Conservation (phyloP, 768 basidiomycete species). For the Phanerochaete carnosa region DNA sequence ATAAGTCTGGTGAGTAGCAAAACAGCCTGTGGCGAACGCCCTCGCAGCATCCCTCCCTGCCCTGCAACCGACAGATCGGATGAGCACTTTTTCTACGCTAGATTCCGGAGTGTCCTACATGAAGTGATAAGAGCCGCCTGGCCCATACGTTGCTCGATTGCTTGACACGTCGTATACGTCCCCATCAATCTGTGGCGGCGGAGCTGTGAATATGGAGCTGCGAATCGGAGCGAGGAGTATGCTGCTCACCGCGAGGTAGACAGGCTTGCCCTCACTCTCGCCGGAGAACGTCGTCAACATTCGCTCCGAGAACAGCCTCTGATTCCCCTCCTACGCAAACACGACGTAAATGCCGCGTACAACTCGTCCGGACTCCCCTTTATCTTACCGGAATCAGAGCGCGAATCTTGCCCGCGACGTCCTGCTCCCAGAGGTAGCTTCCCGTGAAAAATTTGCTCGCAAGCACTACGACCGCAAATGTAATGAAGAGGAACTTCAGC, state of each 20-base stretch:
- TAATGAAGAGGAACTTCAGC: constrained; percentile 64
- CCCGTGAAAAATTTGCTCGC: constrained; percentile 84
- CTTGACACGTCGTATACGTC: constrained; percentile 91
- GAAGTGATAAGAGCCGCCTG: constrained; percentile 79
- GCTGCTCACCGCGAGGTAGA: constrained; percentile 78
- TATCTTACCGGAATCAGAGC: constrained; percentile 18
- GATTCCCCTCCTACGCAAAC: constrained; percentile 42
- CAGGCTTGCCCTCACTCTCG: constrained; percentile 52
- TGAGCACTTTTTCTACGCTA: constrained; percentile 1
- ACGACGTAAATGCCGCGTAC: constrained; percentile 6
- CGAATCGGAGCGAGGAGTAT: background rate
- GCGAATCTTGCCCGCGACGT: constrained; percentile 18
- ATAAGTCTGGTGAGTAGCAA: constrained; percentile 85
- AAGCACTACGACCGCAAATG: constrained; percentile 50
- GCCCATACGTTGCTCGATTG: constrained; percentile 75
- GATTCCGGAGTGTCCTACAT: constrained; percentile 42
- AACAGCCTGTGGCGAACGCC: constrained; percentile 93
- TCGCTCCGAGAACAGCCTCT: constrained; percentile 73
- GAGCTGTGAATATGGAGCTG: background rate
- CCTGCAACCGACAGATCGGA: constrained; percentile 31
- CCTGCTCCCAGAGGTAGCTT: constrained; percentile 82
- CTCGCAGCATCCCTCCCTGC: constrained; percentile 88
- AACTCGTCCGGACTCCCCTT: background rate
- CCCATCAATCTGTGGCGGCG: constrained; percentile 68
- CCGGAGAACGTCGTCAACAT: constrained; percentile 72